Evolutionary conservation across 2,329 filamentous ascomycete species (phyloP), one percentile per base, ranked within the genome.

Genomic region (Aspergillus fructus): DNA sequence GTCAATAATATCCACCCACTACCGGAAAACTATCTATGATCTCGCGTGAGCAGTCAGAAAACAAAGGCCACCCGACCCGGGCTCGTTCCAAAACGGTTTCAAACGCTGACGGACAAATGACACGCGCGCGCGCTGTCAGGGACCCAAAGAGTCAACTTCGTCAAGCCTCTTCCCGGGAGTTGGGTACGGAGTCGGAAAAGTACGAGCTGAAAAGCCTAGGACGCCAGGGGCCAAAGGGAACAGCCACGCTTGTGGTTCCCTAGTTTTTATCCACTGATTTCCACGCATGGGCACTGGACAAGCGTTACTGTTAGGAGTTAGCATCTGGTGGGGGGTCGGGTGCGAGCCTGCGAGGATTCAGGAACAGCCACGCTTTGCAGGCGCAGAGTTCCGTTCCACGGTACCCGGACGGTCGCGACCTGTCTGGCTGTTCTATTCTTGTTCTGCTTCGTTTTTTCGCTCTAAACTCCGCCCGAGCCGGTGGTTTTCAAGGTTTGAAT

Each of bases 401-500:
- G 54, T 21, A 57, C 40, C 12, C 17, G 8, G 40, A 24, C 43
- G 33, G 49, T 59, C 48, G 46, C 58, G 43, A 51, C 34, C 24
- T 33, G 34, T 11, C 27, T 24, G 4, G 34, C 30, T 42, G 49
- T 60, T 51, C 58, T 60, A 60, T 58, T 60, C 53, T 55, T 60
- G 46, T 52, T 40, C 45, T 53, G 49, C 33, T 41, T n/a, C 7
- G 13, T 15, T 55, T 56, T 53, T 47, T n/a, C 50, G 27, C 23
- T 19, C 48, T 47, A 33, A 40, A 37, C 55, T 60, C 60, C 57
- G 58, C 55, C 53, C 42, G 46, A 52, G 55, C 60, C 58, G 56
- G 48, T 48, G 34, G 30, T 55, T 43, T 52, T 53, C 37, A 43
- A 45, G 41, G 23, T 48, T 57, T 60, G 54, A 55, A 58, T 64